Percentiles rank a stretch among this genome's conserved stretches.
Conservation (phyloP, 306 rosid genomes). For the Cucumis sativus region Cucumber_9930_V3 NC_026660.2:25257001-25257500, state of each 20-base stretch:
- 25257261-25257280: not conserved
- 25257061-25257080: not conserved
- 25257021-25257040: not conserved
- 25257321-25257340: not conserved
- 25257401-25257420: not conserved
- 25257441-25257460: not conserved
- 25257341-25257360: not conserved
- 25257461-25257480: slow-evolving; percentile 43
- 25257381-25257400: not conserved
- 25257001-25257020: not conserved
- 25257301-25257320: not conserved
- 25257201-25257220: not conserved
- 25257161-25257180: not conserved
- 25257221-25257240: not conserved
- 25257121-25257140: not conserved
- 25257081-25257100: not conserved
- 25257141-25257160: not conserved
- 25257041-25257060: not conserved
- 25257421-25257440: too few species aligned
- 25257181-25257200: not conserved
- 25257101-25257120: not conserved
- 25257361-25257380: not conserved
- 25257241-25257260: not conserved
- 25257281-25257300: not conserved
- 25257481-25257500: slow-evolving; percentile 83